These are phyloP conservation scores for Diplodia corticola DNA, from an alignment of 2,329 filamentous ascomycete genomes.

Conservation along the genomic window DNA sequence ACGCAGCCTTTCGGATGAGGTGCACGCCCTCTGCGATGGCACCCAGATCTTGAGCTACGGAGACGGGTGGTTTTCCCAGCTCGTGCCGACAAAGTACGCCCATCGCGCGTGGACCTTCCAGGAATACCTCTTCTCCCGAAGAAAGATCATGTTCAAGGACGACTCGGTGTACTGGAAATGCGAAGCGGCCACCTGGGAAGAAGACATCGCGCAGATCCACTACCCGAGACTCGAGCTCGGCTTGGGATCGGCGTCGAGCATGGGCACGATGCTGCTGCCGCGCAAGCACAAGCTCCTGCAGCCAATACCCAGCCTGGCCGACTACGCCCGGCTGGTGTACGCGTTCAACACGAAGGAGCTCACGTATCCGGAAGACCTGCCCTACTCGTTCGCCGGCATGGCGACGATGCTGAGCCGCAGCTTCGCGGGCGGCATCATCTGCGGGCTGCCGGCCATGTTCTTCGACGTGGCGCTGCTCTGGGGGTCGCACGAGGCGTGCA, in stretches of 20 bases:
- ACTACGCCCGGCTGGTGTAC: background rate
- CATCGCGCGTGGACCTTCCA: slow-evolving; percentile 25
- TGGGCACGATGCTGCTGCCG: background rate
- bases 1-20: slow-evolving; percentile 2
- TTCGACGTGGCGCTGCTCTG: slow-evolving; percentile 27
- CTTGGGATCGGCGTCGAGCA: background rate
- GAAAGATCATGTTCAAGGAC: slow-evolving; percentile 22
- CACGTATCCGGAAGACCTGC: slow-evolving; percentile 23
- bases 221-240: background rate
- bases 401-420: background rate
- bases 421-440: slow-evolving; percentile 26
- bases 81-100: slow-evolving; percentile 8
- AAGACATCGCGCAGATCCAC: slow-evolving; percentile 21
- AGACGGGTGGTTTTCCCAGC: slow-evolving; percentile 20
- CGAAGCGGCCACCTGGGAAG: slow-evolving; percentile 3
- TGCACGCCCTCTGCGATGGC: slow-evolving; percentile 9
- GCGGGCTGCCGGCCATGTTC: slow-evolving; percentile 26
- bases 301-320: background rate
- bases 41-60: background rate
- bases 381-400: slow-evolving; percentile 24
- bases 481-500: slow-evolving; percentile 19
- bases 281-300: background rate
- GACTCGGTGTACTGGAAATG: slow-evolving; percentile 21
- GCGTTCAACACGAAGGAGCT: slow-evolving; percentile 5
- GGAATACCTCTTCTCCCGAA: slow-evolving; percentile 24